Evolutionary conservation across 2,329 filamentous ascomycete species (phyloP), one percentile per base, ranked within the genome.

Genomic region (Pseudogymnoascus sp.): DNA sequence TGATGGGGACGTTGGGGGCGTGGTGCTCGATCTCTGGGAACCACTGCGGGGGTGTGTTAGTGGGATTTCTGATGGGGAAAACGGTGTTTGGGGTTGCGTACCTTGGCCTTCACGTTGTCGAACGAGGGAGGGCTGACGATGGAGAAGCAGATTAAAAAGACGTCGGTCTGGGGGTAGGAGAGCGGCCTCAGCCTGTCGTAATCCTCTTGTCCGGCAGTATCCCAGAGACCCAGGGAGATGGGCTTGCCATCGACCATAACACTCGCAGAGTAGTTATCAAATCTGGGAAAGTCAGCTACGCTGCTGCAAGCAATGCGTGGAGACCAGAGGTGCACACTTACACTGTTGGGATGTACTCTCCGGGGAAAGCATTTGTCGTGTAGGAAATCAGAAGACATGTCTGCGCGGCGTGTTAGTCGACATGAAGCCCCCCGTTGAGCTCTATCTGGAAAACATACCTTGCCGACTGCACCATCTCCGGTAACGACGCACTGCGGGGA

Each of bases 341-440:
- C 90, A 99, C 95, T 72, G 95, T 99, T 70, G 95, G 95, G 72
- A 99, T 97, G 79, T 99, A 99, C 83, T 99, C 95, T 77, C 95
- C 95, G n/a, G 95, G 95, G 77, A 99, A 99, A 69, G 95, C 95
- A 81, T 97, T 99, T 68, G 95, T 99, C 68, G 95, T 97, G 81
- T 99, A 99, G 62, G 93, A 97, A 76, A 99, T 99, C 72, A 99
- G 88, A 65, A 99, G 88, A 82, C 95, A 99, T 83, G 95, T 99
- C 93, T 97, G 66, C 42, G 50, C 5, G 59, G 46, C 23, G 37
- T 59, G 72, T 77, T 70, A 77, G 75, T 66, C 63, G 69, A 42
- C 62, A 61, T 60, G 61, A 64, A 60, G 17, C 29, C n/a, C 19
- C 21, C 21, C 26, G 9, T 26, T 26, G 46, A 21, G 26, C 21